Percentiles rank a stretch among this genome's conserved stretches.
These are phyloP conservation scores for Phlebiopsis flavidoalba DNA, from an alignment of 768 basidiomycete genomes.

Conservation along the genomic window DNA sequence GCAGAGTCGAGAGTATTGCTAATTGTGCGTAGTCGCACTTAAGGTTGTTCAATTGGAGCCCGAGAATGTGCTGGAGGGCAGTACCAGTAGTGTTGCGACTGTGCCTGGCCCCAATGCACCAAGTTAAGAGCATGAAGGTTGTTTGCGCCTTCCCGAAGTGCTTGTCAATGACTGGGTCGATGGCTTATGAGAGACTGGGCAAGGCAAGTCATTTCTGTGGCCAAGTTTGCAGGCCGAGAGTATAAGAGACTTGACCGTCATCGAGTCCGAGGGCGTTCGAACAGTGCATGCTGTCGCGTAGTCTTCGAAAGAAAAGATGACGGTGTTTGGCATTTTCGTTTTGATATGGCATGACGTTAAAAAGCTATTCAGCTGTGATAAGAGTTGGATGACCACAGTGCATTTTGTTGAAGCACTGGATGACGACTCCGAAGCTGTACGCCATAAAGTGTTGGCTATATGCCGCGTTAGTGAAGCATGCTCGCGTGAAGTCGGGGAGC, in stretches of 20 bases:
- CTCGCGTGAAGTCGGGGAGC: constrained; percentile 45
- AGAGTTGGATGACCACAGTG: constrained; percentile 61
- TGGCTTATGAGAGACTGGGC: constrained; percentile 69
- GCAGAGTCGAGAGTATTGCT: too few species aligned
- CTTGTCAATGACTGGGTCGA: constrained; percentile 69
- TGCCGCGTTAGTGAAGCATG: constrained; percentile 49
- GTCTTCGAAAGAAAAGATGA: too few species aligned
- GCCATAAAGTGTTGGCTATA: constrained; percentile 56
- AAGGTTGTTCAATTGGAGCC: too few species aligned
- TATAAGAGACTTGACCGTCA: constrained; percentile 52
- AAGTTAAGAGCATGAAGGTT: too few species aligned
- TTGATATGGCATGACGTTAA: too few species aligned
- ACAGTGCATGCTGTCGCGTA: constrained; percentile 42
- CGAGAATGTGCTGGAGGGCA: too few species aligned
- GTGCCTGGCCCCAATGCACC: too few species aligned
- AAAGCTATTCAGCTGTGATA: too few species aligned
- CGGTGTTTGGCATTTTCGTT: too few species aligned
- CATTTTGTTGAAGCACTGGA: constrained; percentile 72
- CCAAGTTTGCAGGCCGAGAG: constrained; percentile 65
- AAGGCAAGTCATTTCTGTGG: constrained; percentile 64
- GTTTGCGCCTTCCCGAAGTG: constrained; percentile 67
- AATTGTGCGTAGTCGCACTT: too few species aligned
- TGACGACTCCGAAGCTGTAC: constrained; percentile 50
- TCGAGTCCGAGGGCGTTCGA: constrained; percentile 55
- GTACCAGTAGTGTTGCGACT: too few species aligned